Evolutionary conservation across 768 basidiomycete species (phyloP), one percentile per base, ranked within the genome.

Genomic region (Russula sp.): DNA sequence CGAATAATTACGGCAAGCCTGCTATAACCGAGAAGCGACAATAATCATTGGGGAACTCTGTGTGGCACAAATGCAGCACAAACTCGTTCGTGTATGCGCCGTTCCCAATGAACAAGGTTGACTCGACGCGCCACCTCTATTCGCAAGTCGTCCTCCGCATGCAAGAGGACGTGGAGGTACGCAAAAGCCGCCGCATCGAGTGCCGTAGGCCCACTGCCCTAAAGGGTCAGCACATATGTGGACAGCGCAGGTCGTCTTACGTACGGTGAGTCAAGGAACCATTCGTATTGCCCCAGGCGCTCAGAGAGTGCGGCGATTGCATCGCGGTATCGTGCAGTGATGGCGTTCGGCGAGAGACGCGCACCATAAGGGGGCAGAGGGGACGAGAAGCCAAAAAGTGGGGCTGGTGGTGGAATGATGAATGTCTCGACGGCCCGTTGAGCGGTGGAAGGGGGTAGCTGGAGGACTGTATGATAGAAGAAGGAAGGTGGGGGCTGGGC

Each of bases 101-200:
- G 80, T 70, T 93, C 90, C 90, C 91, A 93, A 35, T 82, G 81
- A 51, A 90, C 83, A 45, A 93, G 85, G 68, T 93, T 93, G 43
- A 82, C 83, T 61, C 82, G 83, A 53, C 83, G 81, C 13, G 83
- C 79, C 34, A 91, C 83, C 68, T 88, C 86, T 41, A 83, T 78
- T 38, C 87, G 80, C 22, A 84, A 73, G 69, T 74, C 43, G 45
- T 71, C 72, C 61, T 70, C 69, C n/a, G 70, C 68, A 51, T 83
- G 75, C 7, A 89, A 73, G 25, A 90, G 78, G 57, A 76, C 78
- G 71, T 91, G 85, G 13, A 93, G 75, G 68, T 93, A 93, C 1
- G 91, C 90, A 69, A 93, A 93, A 7, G 82, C 76, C 47, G 92
- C 81, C 2, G 91, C 90, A 69, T 93, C 91, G 14, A 93, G 82